Evolutionary conservation across 2,329 filamentous ascomycete genomes (phyloP), one percentile per base, ranked within the genome.

Genomic region (Apiospora malaysiana): DNA sequence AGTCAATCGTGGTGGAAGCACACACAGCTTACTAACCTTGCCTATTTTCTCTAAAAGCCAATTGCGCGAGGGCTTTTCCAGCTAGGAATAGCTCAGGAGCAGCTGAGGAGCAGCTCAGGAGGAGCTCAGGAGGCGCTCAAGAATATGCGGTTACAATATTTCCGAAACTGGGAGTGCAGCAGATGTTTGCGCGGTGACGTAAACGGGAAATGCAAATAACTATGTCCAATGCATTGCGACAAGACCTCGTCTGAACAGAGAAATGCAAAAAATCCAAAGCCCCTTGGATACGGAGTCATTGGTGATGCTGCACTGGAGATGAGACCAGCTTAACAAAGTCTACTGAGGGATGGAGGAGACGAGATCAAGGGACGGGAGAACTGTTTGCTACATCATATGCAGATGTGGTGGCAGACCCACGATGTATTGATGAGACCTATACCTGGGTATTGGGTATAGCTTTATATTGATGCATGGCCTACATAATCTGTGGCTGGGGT

Each of bases 321-420:
- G n/a, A 63, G 56, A 63, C 40, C 27, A 63, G 56, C 56, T 63
- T 63, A 63, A 32, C 56, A 63, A 63, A 63, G 56, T 40, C 27
- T 63, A 32, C n/a, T 40, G 56, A 10, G 9, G 14, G 56, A 63
- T 63, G 4, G 32, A 63, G 32, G 32, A 63, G 32, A 21, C n/a
- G 51, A 59, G 51, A 59, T 37, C 37, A 59, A 7, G 21, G 27
- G 51, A 21, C 51, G 9, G n/a, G 18, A 18, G 27, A 18, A 59
- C 6, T 32, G 32, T 32, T 32, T 32, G 6, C 3, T 4, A 63
- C 21, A 63, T 63, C 32, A 32, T 63, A 18, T n/a, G 56, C 18
- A 40, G 21, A n/a, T 8, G 2, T 5, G 1, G 56, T 40, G 56
- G 56, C 56, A 32, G 56, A 23, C 32, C n/a, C 3, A 32, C 18